These are phyloP conservation scores for Fusarium bulbicola DNA, from an alignment of 2,329 filamentous ascomycete species.

Conservation along the genomic window DNA sequence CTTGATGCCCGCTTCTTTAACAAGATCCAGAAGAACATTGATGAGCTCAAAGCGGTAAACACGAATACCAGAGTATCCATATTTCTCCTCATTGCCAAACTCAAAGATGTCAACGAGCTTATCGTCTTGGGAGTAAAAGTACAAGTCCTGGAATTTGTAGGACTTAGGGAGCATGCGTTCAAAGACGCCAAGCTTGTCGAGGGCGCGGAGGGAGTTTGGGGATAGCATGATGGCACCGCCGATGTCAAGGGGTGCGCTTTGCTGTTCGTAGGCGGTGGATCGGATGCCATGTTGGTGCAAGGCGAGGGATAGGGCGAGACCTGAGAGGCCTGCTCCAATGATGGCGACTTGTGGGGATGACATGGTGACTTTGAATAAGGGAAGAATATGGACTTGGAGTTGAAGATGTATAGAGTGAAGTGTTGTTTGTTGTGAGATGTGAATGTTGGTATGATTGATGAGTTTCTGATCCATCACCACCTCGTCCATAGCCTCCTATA, in stretches of 20 bases:
- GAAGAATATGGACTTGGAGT: accelerated
- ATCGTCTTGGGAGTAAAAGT: slow-evolving; percentile 53
- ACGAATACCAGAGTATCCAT: slow-evolving; percentile 63
- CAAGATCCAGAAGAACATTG: slow-evolving; percentile 54
- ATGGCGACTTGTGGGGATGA: slow-evolving; percentile 39
- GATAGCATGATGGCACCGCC: slow-evolving; percentile 68
- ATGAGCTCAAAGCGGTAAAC: slow-evolving; percentile 64
- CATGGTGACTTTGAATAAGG: neutral
- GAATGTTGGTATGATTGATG: neutral
- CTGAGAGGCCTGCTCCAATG: slow-evolving; percentile 52
- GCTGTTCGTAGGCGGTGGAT: slow-evolving; percentile 61
- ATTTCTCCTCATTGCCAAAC: slow-evolving; percentile 57
- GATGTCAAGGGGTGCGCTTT: slow-evolving; percentile 54
- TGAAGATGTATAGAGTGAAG: no score
- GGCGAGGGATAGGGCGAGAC: slow-evolving; percentile 64
- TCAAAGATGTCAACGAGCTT: slow-evolving; percentile 53
- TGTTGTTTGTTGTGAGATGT: neutral
- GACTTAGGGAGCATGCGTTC: slow-evolving; percentile 53
- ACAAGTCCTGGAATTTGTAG: slow-evolving; percentile 61
- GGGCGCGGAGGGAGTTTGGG: slow-evolving; percentile 64
- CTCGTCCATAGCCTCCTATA: neutral
- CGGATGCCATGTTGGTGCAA: slow-evolving; percentile 61
- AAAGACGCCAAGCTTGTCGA: slow-evolving; percentile 61
- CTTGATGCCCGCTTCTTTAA: slow-evolving; percentile 51
- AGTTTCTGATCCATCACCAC: neutral